phyloP scores from a whole-genome alignment of 2,329 filamentous ascomycete species.

The Aspergillus novoparasiticus region DNA sequence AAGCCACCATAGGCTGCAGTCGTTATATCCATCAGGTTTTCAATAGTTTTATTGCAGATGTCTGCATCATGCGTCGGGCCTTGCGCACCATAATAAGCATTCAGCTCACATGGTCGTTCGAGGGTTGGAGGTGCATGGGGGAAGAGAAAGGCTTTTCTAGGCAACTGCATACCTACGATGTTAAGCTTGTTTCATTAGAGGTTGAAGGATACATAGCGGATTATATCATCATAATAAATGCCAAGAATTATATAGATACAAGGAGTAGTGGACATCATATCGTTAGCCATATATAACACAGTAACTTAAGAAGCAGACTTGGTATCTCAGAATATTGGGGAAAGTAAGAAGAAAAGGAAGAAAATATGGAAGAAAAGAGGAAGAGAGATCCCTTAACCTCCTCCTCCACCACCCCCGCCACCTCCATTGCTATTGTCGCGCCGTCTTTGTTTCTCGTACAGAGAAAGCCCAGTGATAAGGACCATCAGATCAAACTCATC shows the following conservation, averaged over 20 bases:
- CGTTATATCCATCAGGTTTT: constrained; percentile 31
- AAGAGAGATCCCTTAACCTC: neutral
- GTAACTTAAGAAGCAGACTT: neutral
- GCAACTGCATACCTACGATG: neutral
- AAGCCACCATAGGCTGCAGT: constrained; percentile 36
- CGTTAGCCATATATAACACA: neutral
- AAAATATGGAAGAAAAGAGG: neutral
- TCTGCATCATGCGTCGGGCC: constrained; percentile 27
- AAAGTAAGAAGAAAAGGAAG: neutral
- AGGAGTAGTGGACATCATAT: neutral
- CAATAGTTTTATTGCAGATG: constrained; percentile 28
- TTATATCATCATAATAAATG: constrained; percentile 9
- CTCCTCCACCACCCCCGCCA: constrained; percentile 16
- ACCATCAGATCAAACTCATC: constrained; percentile 33
- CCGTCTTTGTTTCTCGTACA: constrained; percentile 29
- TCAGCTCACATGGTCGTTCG: constrained; percentile 29
- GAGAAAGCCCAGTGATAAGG: constrained; percentile 28
- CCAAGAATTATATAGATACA: neutral
- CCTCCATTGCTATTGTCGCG: constrained; percentile 12
- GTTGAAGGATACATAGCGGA: neutral
- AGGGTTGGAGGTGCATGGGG: constrained; percentile 21
- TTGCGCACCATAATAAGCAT: constrained; percentile 24
- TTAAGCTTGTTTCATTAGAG: neutral
- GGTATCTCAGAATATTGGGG: constrained; percentile 7
- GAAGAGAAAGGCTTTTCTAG: neutral